phyloP scores from a whole-genome alignment of 2,329 filamentous ascomycete species.

The Fusarium succisae region DNA sequence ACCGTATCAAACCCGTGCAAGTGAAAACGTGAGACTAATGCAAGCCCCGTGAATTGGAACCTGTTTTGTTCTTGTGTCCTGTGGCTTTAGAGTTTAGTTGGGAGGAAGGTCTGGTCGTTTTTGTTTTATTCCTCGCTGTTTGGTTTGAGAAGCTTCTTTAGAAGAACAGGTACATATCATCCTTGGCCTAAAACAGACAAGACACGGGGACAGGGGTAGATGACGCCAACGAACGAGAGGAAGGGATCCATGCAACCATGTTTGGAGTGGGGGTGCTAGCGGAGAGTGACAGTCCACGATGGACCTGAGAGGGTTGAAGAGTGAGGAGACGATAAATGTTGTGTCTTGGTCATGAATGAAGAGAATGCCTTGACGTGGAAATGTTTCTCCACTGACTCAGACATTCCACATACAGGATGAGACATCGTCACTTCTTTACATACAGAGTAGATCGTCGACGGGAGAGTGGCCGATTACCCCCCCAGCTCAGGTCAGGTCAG shows the following conservation, averaged over 20 bases:
- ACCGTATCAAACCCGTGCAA: not conserved
- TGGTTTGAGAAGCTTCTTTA: slow-evolving; percentile 21
- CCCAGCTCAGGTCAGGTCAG: not conserved
- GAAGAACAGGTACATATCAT: not conserved
- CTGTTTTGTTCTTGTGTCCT: not conserved
- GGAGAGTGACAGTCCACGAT: not conserved
- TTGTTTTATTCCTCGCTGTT: not conserved
- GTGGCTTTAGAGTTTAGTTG: slow-evolving; percentile 8
- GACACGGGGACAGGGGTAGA: not conserved
- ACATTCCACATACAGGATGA: not conserved
- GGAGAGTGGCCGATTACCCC: slow-evolving; percentile 24
- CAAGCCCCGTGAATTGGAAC: not conserved
- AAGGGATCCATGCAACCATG: not conserved
- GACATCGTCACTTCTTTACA: not conserved
- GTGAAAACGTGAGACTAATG: slow-evolving; percentile 16
- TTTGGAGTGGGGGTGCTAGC: not conserved
- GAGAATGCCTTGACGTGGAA: not conserved
- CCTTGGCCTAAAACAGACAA: slow-evolving; percentile 14
- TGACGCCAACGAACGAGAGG: slow-evolving; percentile 20
- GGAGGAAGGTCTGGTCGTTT: slow-evolving; percentile 1
- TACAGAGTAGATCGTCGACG: not conserved
- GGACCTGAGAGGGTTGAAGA: not conserved
- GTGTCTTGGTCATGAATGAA: slow-evolving; percentile 1
- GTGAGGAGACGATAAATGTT: not conserved
- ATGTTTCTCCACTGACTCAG: not conserved